Evolutionary conservation across 2,329 filamentous ascomycete species (phyloP).

Genomic region (Rugonectria rugulosa): DNA sequence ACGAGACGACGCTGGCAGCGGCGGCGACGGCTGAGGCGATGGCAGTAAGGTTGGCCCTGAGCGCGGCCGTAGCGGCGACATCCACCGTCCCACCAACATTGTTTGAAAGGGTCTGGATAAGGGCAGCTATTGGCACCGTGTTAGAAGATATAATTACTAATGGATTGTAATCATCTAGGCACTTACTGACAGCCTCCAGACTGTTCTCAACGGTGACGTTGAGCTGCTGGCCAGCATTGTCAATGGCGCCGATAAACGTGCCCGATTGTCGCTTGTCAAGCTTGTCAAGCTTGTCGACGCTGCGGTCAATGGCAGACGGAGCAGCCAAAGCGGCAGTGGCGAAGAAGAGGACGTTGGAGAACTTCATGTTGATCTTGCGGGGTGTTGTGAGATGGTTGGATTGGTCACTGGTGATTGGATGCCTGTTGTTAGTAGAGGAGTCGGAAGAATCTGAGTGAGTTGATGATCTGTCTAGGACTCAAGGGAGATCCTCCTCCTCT

Average conservation of each 20-base stretch:
- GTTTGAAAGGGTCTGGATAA: not conserved
- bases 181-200: not conserved
- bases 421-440: not conserved
- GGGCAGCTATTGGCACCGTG: not conserved
- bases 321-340: constrained; percentile 3
- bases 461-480: not conserved
- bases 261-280: not conserved
- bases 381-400: not conserved
- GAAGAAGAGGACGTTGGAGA: constrained; percentile 17
- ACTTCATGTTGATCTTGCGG: constrained; percentile 10
- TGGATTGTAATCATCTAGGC: too few relatives aligned
- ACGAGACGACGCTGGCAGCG: not conserved
- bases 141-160: not conserved
- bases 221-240: not conserved
- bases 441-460: not conserved
- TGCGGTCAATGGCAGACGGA: not conserved
- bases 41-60: not conserved
- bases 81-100: not conserved
- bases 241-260: too few relatives aligned
- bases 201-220: not conserved
- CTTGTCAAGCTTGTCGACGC: too few relatives aligned
- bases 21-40: not conserved
- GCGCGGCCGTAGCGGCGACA: not conserved
- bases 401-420: not conserved
- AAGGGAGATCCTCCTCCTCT: not conserved